Base-by-base conservation (phyloP, 331 rosid species). In the Malus hybrid region DNA sequence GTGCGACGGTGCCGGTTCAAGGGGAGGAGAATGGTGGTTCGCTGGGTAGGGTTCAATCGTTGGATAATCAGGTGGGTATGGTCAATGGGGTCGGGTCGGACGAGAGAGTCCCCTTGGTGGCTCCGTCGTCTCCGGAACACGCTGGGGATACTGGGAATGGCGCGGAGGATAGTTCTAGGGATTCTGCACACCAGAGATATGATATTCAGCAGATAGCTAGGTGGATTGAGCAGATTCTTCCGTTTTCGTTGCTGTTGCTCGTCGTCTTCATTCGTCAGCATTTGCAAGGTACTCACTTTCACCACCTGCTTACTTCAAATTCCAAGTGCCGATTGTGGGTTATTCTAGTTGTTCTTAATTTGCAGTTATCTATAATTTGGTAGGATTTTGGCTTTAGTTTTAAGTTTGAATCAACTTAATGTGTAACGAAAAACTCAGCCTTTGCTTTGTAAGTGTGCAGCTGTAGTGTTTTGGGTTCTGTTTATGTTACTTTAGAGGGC, bases 151-250 rank as follows among this genome's bases (percentile, higher is more conserved):
- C 74, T 75, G 89, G 76, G 69, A 80, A 74, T 78, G 87, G 80
- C 12, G 42, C 28, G 60, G 91, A 85, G 46, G 87, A 82, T 64
- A 78, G 72, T 20, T 77, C 74, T 29, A 74, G 88, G 79, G 93
- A 24, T 24, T 24, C 24, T 24, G 24, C 24, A 24, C 24, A 24
- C 24, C 24, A 24, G 24, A 24, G 24, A 81, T 77, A 86, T 56
- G 95, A 94, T 75, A 80, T 87, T 84, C 97, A 90, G 77, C 95
- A 83, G 80, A 74, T 86, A 70, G 96, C 92, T 0, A 87, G 86
- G 71, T 87, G 96, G 90, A 79, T 90, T 76, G 97, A 90, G 80
- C 96, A 90, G 79, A 75, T 94, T 82, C 96, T 94, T 70, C 99
- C 96, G 18, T 94, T 92, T 74, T 87, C 90, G 24, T 69, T 94